A percentile compares a stretch with the other conserved stretches of the same genome.
These are phyloP conservation scores for Xylaria hypoxylon DNA, from an alignment of 2,329 filamentous ascomycete genomes.

Conservation along the genomic window DNA sequence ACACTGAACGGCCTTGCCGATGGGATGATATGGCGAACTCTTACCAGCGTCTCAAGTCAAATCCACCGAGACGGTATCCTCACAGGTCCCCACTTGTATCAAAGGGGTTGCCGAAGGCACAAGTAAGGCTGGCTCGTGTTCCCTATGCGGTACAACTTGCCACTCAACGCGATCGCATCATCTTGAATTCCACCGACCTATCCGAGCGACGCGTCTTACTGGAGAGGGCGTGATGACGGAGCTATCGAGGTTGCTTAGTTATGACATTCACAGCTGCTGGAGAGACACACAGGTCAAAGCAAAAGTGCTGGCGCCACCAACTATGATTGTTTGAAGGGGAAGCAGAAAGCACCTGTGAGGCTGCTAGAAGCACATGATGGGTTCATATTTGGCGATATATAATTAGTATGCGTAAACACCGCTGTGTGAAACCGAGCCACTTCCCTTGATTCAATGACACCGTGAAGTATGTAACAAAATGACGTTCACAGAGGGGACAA, in stretches of 20 bases:
- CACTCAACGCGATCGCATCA: conserved; percentile 24
- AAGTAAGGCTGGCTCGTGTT: conserved; percentile 24
- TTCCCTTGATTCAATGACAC: background rate
- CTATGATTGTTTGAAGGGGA: background rate
- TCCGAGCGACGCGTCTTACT: conserved; percentile 17
- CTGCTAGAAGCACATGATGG: background rate
- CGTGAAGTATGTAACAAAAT: background rate
- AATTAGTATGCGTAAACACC: background rate
- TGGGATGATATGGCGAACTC: conserved; percentile 28
- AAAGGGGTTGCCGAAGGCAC: conserved; percentile 1
- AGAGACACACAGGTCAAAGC: background rate
- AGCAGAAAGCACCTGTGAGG: background rate
- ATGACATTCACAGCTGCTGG: conserved; percentile 10
- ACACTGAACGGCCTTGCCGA: conserved; percentile 30
- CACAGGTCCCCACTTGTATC: conserved; percentile 10
- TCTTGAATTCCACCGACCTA: conserved; percentile 26
- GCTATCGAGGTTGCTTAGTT: conserved; percentile 20
- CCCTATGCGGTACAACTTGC: conserved; percentile 16
- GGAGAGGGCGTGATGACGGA: conserved; percentile 15
- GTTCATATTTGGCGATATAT: background rate
- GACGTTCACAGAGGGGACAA: background rate
- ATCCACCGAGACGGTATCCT: conserved; percentile 6
- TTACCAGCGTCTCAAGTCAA: conserved; percentile 11
- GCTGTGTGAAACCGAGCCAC: background rate
- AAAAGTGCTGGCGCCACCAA: background rate